Evolutionary conservation across 2,329 filamentous ascomycete genomes (phyloP).

Genomic region (Fusarium abutilonis): DNA sequence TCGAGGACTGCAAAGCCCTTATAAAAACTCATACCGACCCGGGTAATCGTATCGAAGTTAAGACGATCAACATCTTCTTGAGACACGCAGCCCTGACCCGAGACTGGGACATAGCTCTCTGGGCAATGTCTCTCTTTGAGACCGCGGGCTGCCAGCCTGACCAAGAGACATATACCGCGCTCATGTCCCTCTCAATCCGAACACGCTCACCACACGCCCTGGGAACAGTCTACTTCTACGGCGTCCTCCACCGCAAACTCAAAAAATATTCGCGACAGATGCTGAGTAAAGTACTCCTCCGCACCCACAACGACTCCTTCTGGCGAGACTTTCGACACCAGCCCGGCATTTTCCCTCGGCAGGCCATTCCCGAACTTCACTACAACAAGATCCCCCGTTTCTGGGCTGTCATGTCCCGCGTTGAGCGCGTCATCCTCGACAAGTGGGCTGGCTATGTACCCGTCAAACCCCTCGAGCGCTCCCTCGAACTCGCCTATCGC

Average conservation of each 20-base stretch:
- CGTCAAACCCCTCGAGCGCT: conserved; percentile 41
- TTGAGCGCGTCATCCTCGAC: conserved; percentile 48
- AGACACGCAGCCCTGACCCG: conserved; percentile 42
- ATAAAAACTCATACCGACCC: conserved; percentile 42
- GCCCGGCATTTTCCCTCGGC: conserved; percentile 45
- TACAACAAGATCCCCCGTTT: conserved; percentile 29
- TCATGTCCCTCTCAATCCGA: conserved; percentile 52
- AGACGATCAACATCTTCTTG: conserved; percentile 54
- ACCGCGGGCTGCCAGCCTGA: conserved; percentile 42
- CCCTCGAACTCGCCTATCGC: conserved; percentile 43
- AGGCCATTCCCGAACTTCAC: conserved; percentile 39
- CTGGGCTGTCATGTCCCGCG: conserved; percentile 40
- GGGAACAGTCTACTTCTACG: conserved; percentile 49
- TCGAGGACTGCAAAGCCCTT: conserved; percentile 45
- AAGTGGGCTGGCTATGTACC: conserved; percentile 46
- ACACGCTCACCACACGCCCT: conserved; percentile 47
- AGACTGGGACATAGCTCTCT: conserved; percentile 49
- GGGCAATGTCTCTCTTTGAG: conserved; percentile 43
- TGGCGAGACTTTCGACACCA: conserved; percentile 40
- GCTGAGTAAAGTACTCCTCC: conserved; percentile 44
- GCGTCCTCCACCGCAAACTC: conserved; percentile 47
- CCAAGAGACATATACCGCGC: conserved; percentile 49
- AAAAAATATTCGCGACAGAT: conserved; percentile 38
- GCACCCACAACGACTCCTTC: conserved; percentile 39
- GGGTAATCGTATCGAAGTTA: conserved; percentile 41